phyloP scores from a whole-genome alignment of 2,329 filamentous ascomycete genomes.

The Ophiostoma populinum region DNA sequence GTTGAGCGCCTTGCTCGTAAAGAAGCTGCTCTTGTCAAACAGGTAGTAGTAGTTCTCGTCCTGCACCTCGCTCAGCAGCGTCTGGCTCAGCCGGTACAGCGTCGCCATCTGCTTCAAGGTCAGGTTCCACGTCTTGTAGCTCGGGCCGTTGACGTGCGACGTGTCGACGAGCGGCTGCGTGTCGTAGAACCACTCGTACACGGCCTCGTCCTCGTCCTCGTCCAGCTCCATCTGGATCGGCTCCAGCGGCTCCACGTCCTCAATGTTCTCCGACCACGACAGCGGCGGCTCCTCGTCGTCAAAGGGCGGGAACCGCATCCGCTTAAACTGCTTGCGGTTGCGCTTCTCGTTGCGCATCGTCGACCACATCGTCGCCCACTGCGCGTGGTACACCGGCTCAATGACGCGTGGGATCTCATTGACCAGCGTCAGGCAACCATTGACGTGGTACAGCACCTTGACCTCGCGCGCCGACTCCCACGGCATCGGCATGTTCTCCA shows the following conservation, averaged over 20 bases:
- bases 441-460: slow-evolving; percentile 96
- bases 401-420: slow-evolving; percentile 96
- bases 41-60: slow-evolving; percentile 98
- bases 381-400: slow-evolving; percentile 91
- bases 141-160: slow-evolving; percentile 84
- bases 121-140: slow-evolving; percentile 93
- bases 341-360: slow-evolving; percentile 97
- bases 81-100: slow-evolving; percentile 78
- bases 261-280: slow-evolving; percentile 97
- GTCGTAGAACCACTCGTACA: slow-evolving; percentile 97
- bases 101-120: slow-evolving; percentile 90
- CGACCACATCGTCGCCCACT: slow-evolving; percentile 99
- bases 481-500: slow-evolving; percentile 99
- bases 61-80: slow-evolving; percentile 76
- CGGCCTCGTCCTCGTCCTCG: slow-evolving; percentile 76
- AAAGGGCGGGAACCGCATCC: slow-evolving; percentile 97
- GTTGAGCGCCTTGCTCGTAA: slow-evolving; percentile 92
- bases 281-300: slow-evolving; percentile 96
- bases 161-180: slow-evolving; percentile 83
- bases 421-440: slow-evolving; percentile 88
- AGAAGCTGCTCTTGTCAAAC: slow-evolving; percentile 86
- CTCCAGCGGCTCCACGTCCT: slow-evolving; percentile 92
- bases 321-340: slow-evolving; percentile 87
- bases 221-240: slow-evolving; percentile 98
- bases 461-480: slow-evolving; percentile 96